A percentile compares a stretch with the other conserved stretches of the same genome.
These are phyloP conservation scores for Solanum corneliomulleri DNA, from an alignment of 257 asterid species.

Conservation along the genomic window DNA sequence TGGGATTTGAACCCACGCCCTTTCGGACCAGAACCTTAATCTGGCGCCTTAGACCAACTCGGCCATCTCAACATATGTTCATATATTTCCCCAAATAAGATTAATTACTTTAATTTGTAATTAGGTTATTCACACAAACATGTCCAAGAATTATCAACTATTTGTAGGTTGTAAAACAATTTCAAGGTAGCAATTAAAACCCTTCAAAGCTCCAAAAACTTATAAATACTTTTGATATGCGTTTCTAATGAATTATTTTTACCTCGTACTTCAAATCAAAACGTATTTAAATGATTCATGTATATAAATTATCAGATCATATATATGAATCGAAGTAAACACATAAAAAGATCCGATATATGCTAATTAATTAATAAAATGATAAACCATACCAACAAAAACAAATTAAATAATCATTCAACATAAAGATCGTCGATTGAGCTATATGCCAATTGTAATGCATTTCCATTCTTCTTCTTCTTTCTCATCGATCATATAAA, in stretches of 20 bases:
- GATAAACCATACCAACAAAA: neutral
- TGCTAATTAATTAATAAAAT: neutral
- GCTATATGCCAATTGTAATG: neutral
- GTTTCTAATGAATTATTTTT: neutral
- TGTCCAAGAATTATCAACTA: neutral
- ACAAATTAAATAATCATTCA: neutral
- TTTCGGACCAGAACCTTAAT: constrained; percentile 99
- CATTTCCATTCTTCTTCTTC: neutral
- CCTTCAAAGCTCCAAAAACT: neutral
- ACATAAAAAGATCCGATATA: neutral
- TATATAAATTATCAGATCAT: neutral
- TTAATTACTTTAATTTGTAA: too few species aligned
- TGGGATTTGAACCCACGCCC: constrained; percentile 84
- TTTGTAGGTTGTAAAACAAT: neutral
- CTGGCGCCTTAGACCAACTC: constrained; percentile 47
- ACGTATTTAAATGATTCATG: neutral
- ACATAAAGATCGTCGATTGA: neutral
- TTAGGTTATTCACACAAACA: neutral
- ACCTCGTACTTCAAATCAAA: neutral
- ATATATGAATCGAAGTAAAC: neutral
- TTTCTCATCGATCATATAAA: neutral
- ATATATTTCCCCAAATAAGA: fast-evolving
- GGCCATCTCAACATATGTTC: constrained; percentile 3
- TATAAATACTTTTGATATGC: neutral
- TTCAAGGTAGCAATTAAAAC: neutral